Evolutionary conservation across 1,284 basidiomycete species (phyloP).

Genomic region (Xerocomus nothofagi): DNA sequence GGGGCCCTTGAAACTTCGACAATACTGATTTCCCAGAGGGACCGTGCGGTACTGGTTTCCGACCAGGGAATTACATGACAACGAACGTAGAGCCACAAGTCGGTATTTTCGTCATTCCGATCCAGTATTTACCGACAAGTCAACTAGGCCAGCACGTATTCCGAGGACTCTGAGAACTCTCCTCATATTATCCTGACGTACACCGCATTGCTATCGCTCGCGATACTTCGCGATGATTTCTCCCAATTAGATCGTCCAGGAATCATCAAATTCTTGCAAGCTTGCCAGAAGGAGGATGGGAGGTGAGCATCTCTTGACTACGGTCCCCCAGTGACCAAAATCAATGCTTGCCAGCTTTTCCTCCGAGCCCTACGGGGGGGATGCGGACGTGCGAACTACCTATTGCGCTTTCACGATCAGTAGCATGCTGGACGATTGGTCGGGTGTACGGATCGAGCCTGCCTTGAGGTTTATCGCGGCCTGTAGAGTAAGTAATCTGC

Average conservation of each 20-base stretch:
- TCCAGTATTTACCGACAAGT: slow-evolving; percentile 9
- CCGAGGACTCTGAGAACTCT: slow-evolving; percentile 49
- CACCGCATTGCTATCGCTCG: slow-evolving; percentile 77
- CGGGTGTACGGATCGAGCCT: slow-evolving; percentile 60
- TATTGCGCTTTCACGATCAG: slow-evolving; percentile 89
- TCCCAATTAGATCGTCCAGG: slow-evolving; percentile 62
- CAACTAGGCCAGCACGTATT: slow-evolving; percentile 37
- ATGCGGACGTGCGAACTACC: slow-evolving; percentile 78
- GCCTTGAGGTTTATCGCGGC: slow-evolving; percentile 64
- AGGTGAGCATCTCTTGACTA: slow-evolving; percentile 52
- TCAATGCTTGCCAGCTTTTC: slow-evolving; percentile 59
- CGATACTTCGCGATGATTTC: slow-evolving; percentile 83
- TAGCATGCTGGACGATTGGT: slow-evolving; percentile 77
- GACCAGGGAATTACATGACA: slow-evolving; percentile 71
- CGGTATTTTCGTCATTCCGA: slow-evolving; percentile 2
- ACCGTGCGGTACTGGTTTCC: slow-evolving; percentile 68
- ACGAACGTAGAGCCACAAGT: slow-evolving; percentile 18
- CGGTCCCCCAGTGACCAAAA: neutral
- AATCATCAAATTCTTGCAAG: slow-evolving; percentile 59
- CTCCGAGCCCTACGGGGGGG: slow-evolving; percentile 62
- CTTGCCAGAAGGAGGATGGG: slow-evolving; percentile 79
- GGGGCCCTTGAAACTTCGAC: neutral
- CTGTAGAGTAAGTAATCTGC: slow-evolving; percentile 57
- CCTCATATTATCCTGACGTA: slow-evolving; percentile 94
- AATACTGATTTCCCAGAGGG: slow-evolving; percentile 37